Evolutionary conservation across 2,329 filamentous ascomycete genomes (phyloP).

Genomic region (Penicillium thymicola): DNA sequence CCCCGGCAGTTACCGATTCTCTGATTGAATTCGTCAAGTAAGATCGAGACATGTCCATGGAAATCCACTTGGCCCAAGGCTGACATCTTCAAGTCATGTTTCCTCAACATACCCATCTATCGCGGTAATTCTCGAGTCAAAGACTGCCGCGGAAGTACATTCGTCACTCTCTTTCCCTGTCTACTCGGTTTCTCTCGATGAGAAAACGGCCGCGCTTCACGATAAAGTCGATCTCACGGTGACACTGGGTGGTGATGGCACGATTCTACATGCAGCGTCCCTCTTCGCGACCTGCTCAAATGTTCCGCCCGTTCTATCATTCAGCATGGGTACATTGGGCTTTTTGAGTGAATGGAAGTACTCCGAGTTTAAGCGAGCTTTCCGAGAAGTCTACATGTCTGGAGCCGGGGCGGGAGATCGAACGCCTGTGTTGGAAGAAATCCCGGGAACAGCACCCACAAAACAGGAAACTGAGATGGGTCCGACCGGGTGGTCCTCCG

Average conservation of each 20-base stretch:
- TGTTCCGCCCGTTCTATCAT: conserved; percentile 88
- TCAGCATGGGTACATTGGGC: conserved; percentile 94
- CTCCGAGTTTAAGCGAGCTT: conserved; percentile 84
- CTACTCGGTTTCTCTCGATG: conserved; percentile 50
- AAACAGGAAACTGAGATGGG: conserved; percentile 30
- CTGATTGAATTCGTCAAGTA: conserved; percentile 57
- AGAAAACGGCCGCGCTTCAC: conserved; percentile 54
- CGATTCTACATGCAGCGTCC: conserved; percentile 79
- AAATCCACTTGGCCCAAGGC: not conserved
- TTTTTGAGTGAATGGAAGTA: conserved; percentile 98
- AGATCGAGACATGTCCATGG: not conserved
- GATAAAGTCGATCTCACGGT: conserved; percentile 83
- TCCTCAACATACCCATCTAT: conserved; percentile 74
- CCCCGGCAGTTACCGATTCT: conserved; percentile 53
- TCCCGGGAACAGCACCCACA: conserved; percentile 30
- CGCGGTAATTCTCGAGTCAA: conserved; percentile 77
- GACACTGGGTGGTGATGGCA: conserved; percentile 90
- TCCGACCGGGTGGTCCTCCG: conserved; percentile 64
- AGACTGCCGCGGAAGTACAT: conserved; percentile 70
- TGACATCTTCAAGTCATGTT: conserved; percentile 63
- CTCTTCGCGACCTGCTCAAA: conserved; percentile 76
- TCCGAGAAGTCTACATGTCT: conserved; percentile 88
- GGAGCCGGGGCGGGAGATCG: conserved; percentile 55
- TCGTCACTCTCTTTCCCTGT: conserved; percentile 69
- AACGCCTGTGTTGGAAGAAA: conserved; percentile 44